Percentiles rank a stretch among this genome's conserved stretches.
Conservation (phyloP, 306 rosid species). For the Cicer cuneatum region DNA sequence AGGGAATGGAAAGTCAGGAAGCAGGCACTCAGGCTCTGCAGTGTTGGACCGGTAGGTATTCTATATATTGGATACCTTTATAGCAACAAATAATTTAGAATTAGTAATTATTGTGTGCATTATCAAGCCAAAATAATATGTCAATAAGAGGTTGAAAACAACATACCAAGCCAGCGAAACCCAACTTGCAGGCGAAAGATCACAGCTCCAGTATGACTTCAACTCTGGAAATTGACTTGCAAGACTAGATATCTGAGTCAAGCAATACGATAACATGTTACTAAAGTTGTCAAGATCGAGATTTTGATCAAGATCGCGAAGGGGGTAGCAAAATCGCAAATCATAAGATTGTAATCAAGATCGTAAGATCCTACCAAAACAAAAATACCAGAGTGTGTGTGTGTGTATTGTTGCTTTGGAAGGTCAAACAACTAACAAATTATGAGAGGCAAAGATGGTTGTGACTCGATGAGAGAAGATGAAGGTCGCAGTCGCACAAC, state of each 20-base stretch:
- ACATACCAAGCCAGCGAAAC: conserved; percentile 85
- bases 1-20: conserved; percentile 82
- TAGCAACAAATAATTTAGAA: conserved; percentile 34
- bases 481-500: too few relatives aligned
- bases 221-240: conserved; percentile 74
- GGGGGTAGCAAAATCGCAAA: too few relatives aligned
- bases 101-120: conserved; percentile 11
- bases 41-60: conserved; percentile 93
- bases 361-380: too few relatives aligned
- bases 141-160: conserved; percentile 22
- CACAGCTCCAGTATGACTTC: conserved; percentile 80
- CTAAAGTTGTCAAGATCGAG: too few relatives aligned
- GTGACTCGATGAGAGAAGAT: too few relatives aligned
- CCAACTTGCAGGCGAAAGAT: conserved; percentile 92
- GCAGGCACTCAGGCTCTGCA: conserved; percentile 85
- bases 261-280: conserved; percentile 40
- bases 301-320: too few relatives aligned
- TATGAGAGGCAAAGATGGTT: too few relatives aligned
- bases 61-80: conserved; percentile 94
- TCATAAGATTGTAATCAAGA: too few relatives aligned
- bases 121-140: conserved; percentile 22
- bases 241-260: conserved; percentile 74
- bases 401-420: too few relatives aligned
- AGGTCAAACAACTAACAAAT: too few relatives aligned
- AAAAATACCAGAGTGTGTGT: too few relatives aligned